Evolutionary conservation across 129 eudicot genomes (phyloP).

Genomic region (Deinandra increscens): DNA sequence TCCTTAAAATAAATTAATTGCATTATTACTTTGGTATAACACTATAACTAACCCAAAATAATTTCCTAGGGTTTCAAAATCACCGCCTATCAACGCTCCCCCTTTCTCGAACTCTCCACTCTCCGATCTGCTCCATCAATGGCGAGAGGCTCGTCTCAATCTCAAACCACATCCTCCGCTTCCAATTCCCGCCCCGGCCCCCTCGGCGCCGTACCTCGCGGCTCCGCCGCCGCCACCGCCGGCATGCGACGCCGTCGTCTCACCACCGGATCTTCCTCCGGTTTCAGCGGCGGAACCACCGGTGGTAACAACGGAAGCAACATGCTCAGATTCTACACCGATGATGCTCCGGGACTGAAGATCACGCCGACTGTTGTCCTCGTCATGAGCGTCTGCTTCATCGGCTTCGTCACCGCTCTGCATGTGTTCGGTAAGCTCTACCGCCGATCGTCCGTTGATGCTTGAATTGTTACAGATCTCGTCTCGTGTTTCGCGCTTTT

Average conservation of each 20-base stretch:
- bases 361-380: conserved; percentile 73
- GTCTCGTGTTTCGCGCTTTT: conserved; percentile 14
- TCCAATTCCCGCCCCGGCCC: conserved; percentile 56
- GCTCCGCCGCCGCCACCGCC: conserved; percentile 73
- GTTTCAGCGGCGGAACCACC: conserved; percentile 1
- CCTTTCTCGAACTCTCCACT: conserved; percentile 5
- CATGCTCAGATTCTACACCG: conserved; percentile 83
- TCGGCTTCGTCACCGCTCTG: conserved; percentile 74
- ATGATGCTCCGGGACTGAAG: conserved; percentile 81
- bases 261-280: conserved; percentile 34
- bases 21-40: too few relatives aligned
- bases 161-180: conserved; percentile 50
- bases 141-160: conserved; percentile 75
- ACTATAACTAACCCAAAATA: too few relatives aligned
- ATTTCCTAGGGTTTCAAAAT: conserved; percentile 22
- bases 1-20: too few relatives aligned
- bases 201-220: conserved; percentile 52
- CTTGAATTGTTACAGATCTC: conserved; percentile 22
- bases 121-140: conserved; percentile 26
- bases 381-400: conserved; percentile 74
- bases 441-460: conserved; percentile 50
- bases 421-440: conserved; percentile 80
- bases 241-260: conserved; percentile 68
- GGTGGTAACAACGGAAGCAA: conserved; percentile 38
- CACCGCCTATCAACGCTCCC: neutral